Evolutionary conservation across 495 filamentous ascomycete species (phyloP).

Genomic region (Penicillium diatomitis): DNA sequence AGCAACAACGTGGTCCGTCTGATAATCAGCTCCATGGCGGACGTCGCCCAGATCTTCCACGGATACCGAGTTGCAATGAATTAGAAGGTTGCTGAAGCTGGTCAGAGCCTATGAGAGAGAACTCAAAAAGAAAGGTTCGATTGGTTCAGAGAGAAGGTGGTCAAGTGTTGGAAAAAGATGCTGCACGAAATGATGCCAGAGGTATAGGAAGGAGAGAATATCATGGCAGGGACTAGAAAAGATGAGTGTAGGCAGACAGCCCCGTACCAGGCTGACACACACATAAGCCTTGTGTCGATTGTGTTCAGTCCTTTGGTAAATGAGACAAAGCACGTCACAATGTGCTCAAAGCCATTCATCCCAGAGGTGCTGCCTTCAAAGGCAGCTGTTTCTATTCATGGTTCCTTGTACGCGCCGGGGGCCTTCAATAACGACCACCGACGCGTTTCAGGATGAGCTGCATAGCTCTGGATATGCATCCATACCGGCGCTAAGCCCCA

Average conservation of each 20-base stretch:
- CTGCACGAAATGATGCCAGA: slow-evolving; percentile 1
- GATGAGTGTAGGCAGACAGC: slow-evolving; percentile 6
- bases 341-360: slow-evolving; percentile 4
- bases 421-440: slow-evolving; percentile 16
- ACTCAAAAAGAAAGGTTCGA: too few species aligned
- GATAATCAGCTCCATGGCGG: neutral
- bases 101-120: too few species aligned
- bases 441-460: slow-evolving; percentile 14
- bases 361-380: slow-evolving; percentile 2
- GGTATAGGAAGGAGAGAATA: neutral
- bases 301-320: neutral
- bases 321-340: neutral
- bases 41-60: too few species aligned
- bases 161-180: neutral
- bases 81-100: neutral
- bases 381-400: slow-evolving; percentile 9
- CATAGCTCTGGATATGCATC: slow-evolving; percentile 8
- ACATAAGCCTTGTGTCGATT: neutral
- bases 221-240: neutral
- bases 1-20: slow-evolving; percentile 14
- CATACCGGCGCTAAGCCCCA: slow-evolving; percentile 14
- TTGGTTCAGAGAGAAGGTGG: too few species aligned
- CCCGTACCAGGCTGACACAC: slow-evolving; percentile 7
- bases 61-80: slow-evolving; percentile 2
- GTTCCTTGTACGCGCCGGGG: slow-evolving; percentile 23